phyloP scores from a whole-genome alignment of 768 basidiomycete species.

The Sistotremastrum suecicum region DNA sequence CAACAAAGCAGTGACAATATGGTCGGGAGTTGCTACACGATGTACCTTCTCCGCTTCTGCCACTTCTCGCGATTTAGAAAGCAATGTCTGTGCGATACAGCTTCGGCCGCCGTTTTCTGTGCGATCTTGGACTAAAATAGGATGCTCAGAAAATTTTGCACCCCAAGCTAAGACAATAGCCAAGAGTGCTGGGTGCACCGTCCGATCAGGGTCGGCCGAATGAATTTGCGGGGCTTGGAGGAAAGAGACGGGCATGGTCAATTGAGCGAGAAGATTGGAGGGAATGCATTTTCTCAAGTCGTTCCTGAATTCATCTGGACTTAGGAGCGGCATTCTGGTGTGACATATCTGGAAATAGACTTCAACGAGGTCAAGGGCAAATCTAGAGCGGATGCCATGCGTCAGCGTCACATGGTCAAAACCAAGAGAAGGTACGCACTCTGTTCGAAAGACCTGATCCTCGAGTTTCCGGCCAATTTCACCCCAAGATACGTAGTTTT shows the following conservation, averaged over 20 bases:
- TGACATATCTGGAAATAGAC: slow-evolving; percentile 92
- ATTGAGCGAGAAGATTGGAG: slow-evolving; percentile 9
- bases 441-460: slow-evolving; percentile 59
- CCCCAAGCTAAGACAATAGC: slow-evolving; percentile 88
- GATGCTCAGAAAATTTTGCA: slow-evolving; percentile 87
- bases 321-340: slow-evolving; percentile 75
- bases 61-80: slow-evolving; percentile 71
- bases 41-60: slow-evolving; percentile 82
- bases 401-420: slow-evolving; percentile 7
- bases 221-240: slow-evolving; percentile 3
- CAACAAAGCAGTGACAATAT: slow-evolving; percentile 68
- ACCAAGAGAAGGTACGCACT: slow-evolving; percentile 43
- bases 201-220: slow-evolving; percentile 20
- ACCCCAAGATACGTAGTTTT: slow-evolving; percentile 52
- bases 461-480: slow-evolving; percentile 59
- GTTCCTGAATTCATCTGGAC: slow-evolving; percentile 70
- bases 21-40: slow-evolving; percentile 62
- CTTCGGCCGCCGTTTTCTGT: slow-evolving; percentile 58
- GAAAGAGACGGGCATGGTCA: slow-evolving; percentile 1
- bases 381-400: slow-evolving; percentile 31
- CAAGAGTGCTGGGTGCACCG: slow-evolving; percentile 58
- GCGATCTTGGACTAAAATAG: slow-evolving; percentile 67
- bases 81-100: slow-evolving; percentile 58
- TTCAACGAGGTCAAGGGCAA: slow-evolving; percentile 86
- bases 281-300: slow-evolving; percentile 31